Evolutionary conservation across 495 filamentous ascomycete genomes (phyloP).

Genomic region (Recurvomyces mirabilis): DNA sequence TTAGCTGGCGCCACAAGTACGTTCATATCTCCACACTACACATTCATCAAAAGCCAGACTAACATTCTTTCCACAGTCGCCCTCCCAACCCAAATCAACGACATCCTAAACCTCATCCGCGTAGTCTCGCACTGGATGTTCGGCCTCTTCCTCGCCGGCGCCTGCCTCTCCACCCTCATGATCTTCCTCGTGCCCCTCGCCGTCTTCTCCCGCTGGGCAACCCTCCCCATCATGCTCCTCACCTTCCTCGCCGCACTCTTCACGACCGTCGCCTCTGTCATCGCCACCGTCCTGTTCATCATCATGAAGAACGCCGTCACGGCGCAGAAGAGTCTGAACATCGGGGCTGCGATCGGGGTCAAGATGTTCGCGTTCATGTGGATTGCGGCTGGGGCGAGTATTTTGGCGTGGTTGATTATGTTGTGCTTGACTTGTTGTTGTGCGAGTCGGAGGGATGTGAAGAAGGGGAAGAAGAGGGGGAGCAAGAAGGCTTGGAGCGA

Average conservation of each 20-base stretch:
- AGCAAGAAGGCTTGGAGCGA: constrained; percentile 21
- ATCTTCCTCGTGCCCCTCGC: constrained; percentile 51
- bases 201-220: constrained; percentile 43
- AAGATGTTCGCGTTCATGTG: constrained; percentile 83
- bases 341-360: constrained; percentile 54
- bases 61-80: constrained; percentile 46
- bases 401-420: constrained; percentile 61
- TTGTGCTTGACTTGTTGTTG: constrained; percentile 65
- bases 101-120: constrained; percentile 61
- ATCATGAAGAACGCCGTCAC: constrained; percentile 64
- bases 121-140: constrained; percentile 87
- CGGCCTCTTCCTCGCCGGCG: constrained; percentile 64
- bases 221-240: constrained; percentile 47
- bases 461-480: constrained; percentile 39
- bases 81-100: constrained; percentile 57
- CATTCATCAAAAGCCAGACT: constrained; percentile 14
- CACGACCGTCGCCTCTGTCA: constrained; percentile 55
- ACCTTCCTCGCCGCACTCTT: constrained; percentile 52
- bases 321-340: constrained; percentile 56
- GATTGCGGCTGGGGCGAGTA: constrained; percentile 55
- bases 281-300: constrained; percentile 70
- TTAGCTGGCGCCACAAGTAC: constrained; percentile 67
- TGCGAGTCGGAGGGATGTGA: constrained; percentile 47
- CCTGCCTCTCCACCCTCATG: constrained; percentile 55
- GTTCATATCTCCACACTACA: too few species aligned